Conservation (phyloP, 352 stramenopile genomes). For the Albugo laibachii region DNA sequence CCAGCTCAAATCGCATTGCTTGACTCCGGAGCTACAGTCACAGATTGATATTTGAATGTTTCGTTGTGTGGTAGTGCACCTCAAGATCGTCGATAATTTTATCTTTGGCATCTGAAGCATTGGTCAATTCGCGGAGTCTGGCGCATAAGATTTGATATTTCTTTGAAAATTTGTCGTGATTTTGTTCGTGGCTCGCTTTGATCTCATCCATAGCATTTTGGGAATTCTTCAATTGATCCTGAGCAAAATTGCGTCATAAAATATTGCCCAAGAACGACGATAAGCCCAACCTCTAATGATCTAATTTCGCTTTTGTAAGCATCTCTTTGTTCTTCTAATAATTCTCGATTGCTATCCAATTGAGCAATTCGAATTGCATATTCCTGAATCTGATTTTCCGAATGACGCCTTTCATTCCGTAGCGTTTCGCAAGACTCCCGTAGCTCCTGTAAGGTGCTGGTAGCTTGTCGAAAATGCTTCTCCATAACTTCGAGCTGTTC, state of each 20-base stretch:
- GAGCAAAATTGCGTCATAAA: neutral
- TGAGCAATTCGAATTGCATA: slow-evolving; percentile 43
- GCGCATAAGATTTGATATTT: slow-evolving; percentile 58
- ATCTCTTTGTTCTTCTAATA: slow-evolving; percentile 16
- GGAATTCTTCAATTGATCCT: slow-evolving; percentile 14
- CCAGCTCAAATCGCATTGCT: slow-evolving; percentile 16
- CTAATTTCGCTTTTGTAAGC: slow-evolving; percentile 12
- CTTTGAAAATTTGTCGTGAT: slow-evolving; percentile 30
- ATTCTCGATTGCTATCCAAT: slow-evolving; percentile 34
- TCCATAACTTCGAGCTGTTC: slow-evolving; percentile 47
- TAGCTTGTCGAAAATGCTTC: slow-evolving; percentile 60
- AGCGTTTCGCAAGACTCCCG: slow-evolving; percentile 29
- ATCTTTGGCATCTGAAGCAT: slow-evolving; percentile 28
- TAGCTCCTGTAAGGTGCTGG: slow-evolving; percentile 38
- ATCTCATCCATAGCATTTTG: slow-evolving; percentile 39
- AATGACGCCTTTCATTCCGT: slow-evolving; percentile 35
- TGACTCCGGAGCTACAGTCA: slow-evolving; percentile 1
- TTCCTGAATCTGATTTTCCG: slow-evolving; percentile 44
- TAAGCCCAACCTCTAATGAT: slow-evolving; percentile 9
- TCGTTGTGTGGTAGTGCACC: slow-evolving; percentile 15
- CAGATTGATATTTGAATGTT: neutral
- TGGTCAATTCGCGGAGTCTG: slow-evolving; percentile 37
- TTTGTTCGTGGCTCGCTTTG: slow-evolving; percentile 33
- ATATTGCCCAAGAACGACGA: no score
- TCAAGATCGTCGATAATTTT: slow-evolving; percentile 29